Percentiles rank a stretch among this genome's conserved stretches.
Conservation (phyloP, 2,329 filamentous ascomycete genomes). For the Lecanosticta acicola region DNA sequence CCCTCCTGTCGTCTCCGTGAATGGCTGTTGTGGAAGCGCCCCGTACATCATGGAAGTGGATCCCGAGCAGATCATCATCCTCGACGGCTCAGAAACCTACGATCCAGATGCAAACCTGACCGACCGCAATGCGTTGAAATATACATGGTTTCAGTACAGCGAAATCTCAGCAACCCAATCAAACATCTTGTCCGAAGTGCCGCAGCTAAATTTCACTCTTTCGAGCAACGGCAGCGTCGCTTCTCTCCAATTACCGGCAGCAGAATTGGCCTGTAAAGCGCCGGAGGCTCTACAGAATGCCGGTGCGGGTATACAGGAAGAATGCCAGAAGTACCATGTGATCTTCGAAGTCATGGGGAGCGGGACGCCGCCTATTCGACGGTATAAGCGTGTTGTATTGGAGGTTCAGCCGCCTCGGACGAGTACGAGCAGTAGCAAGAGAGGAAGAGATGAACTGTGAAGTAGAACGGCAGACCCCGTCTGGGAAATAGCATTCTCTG, state of each 20-base stretch:
- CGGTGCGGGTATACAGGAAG: slow-evolving; percentile 30
- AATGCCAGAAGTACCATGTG: slow-evolving; percentile 45
- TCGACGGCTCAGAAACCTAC: slow-evolving; percentile 45
- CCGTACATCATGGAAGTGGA: slow-evolving; percentile 40
- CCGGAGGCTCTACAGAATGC: slow-evolving; percentile 27
- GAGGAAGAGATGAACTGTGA: slow-evolving; percentile 16
- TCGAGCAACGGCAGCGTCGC: slow-evolving; percentile 30
- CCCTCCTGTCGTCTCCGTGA: slow-evolving; percentile 45
- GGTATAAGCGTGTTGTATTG: slow-evolving; percentile 44
- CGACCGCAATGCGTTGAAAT: slow-evolving; percentile 31
- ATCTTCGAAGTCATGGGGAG: slow-evolving; percentile 47
- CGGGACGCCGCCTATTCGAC: slow-evolving; percentile 42
- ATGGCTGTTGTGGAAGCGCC: slow-evolving; percentile 34
- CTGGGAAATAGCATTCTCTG: too few species aligned
- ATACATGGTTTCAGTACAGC: slow-evolving; percentile 49
- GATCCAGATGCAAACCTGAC: slow-evolving; percentile 42
- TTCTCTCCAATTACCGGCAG: slow-evolving; percentile 18
- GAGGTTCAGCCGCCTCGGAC: slow-evolving; percentile 9
- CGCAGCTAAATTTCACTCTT: slow-evolving; percentile 34
- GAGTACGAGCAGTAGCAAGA: not conserved
- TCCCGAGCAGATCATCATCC: slow-evolving; percentile 36
- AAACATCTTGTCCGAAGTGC: slow-evolving; percentile 37
- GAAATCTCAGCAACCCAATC: slow-evolving; percentile 42
- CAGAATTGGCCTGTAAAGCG: slow-evolving; percentile 40
- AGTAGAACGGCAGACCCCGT: not conserved